Evolutionary conservation across 2,329 filamentous ascomycete genomes (phyloP), one percentile per base, ranked within the genome.

Genomic region (Tolypocladium amazonense): DNA sequence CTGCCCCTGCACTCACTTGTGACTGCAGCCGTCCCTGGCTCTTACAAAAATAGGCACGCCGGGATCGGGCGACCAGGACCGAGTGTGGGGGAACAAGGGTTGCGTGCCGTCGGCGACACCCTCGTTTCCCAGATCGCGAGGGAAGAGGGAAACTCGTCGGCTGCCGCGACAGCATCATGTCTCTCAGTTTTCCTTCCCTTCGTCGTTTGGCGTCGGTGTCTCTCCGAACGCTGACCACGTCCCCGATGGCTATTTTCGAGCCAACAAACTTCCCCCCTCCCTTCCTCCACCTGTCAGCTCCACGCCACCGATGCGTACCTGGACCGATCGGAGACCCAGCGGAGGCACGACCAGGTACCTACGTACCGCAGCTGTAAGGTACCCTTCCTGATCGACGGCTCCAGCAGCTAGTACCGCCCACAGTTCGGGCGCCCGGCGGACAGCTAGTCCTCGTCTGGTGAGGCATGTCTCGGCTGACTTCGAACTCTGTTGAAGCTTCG

Each of bases 281-380:
- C 3, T 15, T 25, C 56, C 41, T 47, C 56, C 56, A 35, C 41
- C 20, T 23, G 12, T 23, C 39, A 38, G 56, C 56, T 57, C 30
- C 39, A 20, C 56, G 56, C 56, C 56, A 57, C 56, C 41, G 56
- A 57, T 57, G 56, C 39, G 56, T 57, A 39, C 56, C 56, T 57
- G 56, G 56, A 38, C 41, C 30, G 56, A 57, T 45, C 39, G 41
- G 20, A 33, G 23, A 35, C 41, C 41, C 43, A 50, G 23, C 12
- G 25, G 38, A 57, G 41, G 56, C 35, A 47, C 56, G 8, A 41
- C 56, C 56, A 57, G 56, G 56, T 43, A 50, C 45, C 14, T 52
- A 33, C 45, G 45, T 30, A 45, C 39, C 43, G 39, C 25, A 47
- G 39, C 39, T 57, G 56, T 38, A 57, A 57, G 56, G 56, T 47